Base-by-base conservation (phyloP, 2,329 filamentous ascomycete genomes). In the Fusarium mangiferae region DNA sequence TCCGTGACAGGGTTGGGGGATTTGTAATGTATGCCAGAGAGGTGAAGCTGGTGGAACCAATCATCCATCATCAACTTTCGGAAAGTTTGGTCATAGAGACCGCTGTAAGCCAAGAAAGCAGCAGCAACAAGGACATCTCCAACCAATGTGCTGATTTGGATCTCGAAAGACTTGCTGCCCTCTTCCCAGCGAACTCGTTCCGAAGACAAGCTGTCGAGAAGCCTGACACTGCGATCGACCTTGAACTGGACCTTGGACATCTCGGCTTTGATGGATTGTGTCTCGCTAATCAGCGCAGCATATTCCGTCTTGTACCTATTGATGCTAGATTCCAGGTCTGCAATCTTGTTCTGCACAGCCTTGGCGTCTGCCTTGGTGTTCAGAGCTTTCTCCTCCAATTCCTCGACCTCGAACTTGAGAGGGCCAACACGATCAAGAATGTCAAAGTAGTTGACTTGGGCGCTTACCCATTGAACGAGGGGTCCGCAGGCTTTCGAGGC, bases 201-300 rank as follows among this genome's bases (percentile, higher is more conserved):
- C 9, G 96, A 98, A 14, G 96, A 97, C 75, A 99, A 87, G 83
- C 95, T 98, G 83, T 98, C 96, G 26, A 99, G 91, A 54, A 99
- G 88, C 79, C 95, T 92, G 72, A 98, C 94, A 85, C 96, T 98
- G 81, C 96, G 92, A 81, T 98, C 94, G 63, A 99, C 96, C 89
- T 99, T 99, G 87, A 95, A 98, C 83, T 99, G 93, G 13, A 99
- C 96, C 70, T 94, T 92, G 69, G 91, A 91, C 96, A 99, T 98
- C 84, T 99, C 96, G 0, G 93, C 87, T 86, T 98, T 98, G 89
- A 99, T 98, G 9, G 95, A 94, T 82, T 98, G 94, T 1, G 95
- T 98, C 85, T 99, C 95, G 82, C 95, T 98, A 81, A 99, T 98
- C 70, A 99, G 90, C 12, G 94, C 92, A 51, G 95, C 96, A 79